A percentile compares a stretch with the other conserved stretches of the same genome.
Evolutionary conservation across 805 yeast genomes (phyloP).

Genomic region (Metschnikowia borealis): DNA sequence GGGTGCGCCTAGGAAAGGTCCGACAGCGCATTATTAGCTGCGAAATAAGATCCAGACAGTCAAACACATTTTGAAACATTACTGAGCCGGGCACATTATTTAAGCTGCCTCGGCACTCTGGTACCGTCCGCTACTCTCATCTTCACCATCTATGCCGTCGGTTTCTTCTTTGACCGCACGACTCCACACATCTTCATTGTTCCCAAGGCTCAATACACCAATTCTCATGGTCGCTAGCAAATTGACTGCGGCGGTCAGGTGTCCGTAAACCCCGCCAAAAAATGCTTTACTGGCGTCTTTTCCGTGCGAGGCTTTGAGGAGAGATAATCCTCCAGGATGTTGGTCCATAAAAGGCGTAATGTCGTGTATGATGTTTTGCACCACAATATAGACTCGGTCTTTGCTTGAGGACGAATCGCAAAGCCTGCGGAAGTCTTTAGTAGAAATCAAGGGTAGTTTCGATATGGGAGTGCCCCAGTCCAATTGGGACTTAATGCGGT

Average conservation of each 20-base stretch:
- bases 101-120: slow-evolving; percentile 17
- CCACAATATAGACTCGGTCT: slow-evolving; percentile 66
- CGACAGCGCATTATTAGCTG: not conserved
- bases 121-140: slow-evolving; percentile 11
- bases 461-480: slow-evolving; percentile 96
- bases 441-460: slow-evolving; percentile 64
- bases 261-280: slow-evolving; percentile 91
- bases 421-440: slow-evolving; percentile 42
- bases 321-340: slow-evolving; percentile 90
- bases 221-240: slow-evolving; percentile 90
- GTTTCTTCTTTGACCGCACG: slow-evolving; percentile 66
- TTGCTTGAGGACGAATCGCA: slow-evolving; percentile 33
- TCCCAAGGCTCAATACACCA: slow-evolving; percentile 77
- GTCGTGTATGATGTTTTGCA: slow-evolving; percentile 90
- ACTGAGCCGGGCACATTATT: not conserved
- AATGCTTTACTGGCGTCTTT: slow-evolving; percentile 93
- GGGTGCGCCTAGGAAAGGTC: not conserved
- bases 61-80: not conserved
- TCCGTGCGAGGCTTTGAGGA: slow-evolving; percentile 78
- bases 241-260: slow-evolving; percentile 90
- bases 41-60: not conserved
- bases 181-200: slow-evolving; percentile 81
- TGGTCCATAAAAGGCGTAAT: slow-evolving; percentile 85
- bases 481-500: slow-evolving; percentile 67
- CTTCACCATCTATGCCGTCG: slow-evolving; percentile 22